Conservation (phyloP, 2,329 filamentous ascomycete species). For the Aspergillus costaricaensis region DNA sequence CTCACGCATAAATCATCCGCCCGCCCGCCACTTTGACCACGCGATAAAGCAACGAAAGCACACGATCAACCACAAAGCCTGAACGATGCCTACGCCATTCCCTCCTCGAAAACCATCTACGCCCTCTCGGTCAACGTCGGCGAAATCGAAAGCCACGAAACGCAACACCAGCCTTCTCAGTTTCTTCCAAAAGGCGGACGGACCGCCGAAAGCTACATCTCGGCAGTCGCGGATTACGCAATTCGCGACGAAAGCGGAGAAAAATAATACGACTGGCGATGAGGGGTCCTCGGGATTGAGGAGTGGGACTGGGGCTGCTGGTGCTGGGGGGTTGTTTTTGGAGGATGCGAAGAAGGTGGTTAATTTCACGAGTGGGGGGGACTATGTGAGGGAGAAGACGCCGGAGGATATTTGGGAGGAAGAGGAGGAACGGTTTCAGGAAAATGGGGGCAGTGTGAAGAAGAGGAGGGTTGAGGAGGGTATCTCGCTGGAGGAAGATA, state of each 20-base stretch:
- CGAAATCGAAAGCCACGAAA: constrained; percentile 28
- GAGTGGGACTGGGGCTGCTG: constrained; percentile 24
- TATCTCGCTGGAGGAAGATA: not conserved
- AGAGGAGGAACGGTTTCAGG: constrained; percentile 31
- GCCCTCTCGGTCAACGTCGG: constrained; percentile 20
- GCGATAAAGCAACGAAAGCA: not conserved
- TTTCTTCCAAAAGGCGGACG: constrained; percentile 72
- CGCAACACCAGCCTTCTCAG: constrained; percentile 68
- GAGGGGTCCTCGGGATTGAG: constrained; percentile 17
- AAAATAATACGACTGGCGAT: too few species aligned
- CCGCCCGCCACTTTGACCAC: not conserved
- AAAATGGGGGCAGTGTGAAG: constrained; percentile 35
- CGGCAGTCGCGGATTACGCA: constrained; percentile 58
- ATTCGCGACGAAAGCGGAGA: constrained; percentile 34
- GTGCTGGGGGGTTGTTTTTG: constrained; percentile 36
- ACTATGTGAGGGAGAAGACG: constrained; percentile 25
- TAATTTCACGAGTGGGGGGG: constrained; percentile 4
- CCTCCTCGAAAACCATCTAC: not conserved
- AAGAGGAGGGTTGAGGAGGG: constrained; percentile 37
- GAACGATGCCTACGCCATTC: not conserved
- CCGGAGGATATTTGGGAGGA: constrained; percentile 41
- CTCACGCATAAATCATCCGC: not conserved
- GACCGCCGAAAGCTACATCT: constrained; percentile 51
- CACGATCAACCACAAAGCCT: not conserved
- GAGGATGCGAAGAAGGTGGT: constrained; percentile 33